These are phyloP conservation scores for Aspergillus texensis DNA, from an alignment of 2,329 filamentous ascomycete species.

Conservation along the genomic window DNA sequence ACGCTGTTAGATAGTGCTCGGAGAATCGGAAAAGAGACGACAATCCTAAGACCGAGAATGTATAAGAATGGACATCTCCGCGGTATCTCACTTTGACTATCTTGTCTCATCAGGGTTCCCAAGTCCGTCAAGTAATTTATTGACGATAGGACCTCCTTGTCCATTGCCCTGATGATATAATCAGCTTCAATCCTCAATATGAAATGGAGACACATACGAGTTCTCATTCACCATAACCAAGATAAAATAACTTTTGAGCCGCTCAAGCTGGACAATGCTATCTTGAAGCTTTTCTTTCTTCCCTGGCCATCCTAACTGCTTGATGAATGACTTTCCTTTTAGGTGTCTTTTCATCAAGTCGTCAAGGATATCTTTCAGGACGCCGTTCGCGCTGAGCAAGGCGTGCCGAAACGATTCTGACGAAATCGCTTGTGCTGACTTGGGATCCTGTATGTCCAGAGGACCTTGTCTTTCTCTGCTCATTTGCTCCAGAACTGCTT, in stretches of 20 bases:
- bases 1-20: background rate
- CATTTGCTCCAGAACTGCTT: background rate
- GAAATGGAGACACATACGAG: background rate
- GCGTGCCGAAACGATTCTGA: background rate
- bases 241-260: background rate
- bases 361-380: background rate
- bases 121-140: background rate
- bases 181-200: background rate
- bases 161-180: background rate
- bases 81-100: background rate
- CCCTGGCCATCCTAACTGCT: background rate
- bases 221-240: background rate
- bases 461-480: background rate
- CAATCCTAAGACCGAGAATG: background rate
- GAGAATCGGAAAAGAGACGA: background rate
- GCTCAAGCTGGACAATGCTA: background rate
- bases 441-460: background rate
- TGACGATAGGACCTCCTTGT: background rate
- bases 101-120: background rate
- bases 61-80: background rate
- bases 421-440: background rate
- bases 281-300: background rate
- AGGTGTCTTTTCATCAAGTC: background rate
- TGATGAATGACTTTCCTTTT: background rate
- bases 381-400: background rate